A percentile compares a stretch with the other conserved stretches of the same genome.
Evolutionary conservation across 2,329 filamentous ascomycete species (phyloP).

Genomic region (Fusarium udum): DNA sequence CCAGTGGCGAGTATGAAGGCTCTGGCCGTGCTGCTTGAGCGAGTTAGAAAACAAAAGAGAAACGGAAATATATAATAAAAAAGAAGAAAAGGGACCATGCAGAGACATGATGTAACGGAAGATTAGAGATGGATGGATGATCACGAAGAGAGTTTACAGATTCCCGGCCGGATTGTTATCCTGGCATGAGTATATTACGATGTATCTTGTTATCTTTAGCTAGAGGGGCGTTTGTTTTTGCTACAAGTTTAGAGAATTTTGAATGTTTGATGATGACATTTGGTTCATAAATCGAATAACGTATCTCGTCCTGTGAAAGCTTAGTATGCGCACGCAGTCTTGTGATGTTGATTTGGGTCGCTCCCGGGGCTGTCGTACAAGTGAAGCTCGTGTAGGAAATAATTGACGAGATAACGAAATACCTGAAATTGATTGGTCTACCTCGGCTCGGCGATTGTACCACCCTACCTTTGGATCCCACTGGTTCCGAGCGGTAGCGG

Average conservation of each 20-base stretch:
- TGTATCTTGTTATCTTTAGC: constrained; percentile 39
- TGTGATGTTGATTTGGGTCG: not conserved
- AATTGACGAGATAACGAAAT: constrained; percentile 13
- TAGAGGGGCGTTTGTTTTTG: constrained; percentile 40
- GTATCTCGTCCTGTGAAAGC: not conserved
- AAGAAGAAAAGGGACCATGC: constrained; percentile 7
- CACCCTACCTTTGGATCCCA: not conserved
- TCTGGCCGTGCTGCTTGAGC: constrained; percentile 53
- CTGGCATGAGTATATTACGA: constrained; percentile 42
- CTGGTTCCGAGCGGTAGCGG: not conserved
- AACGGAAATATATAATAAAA: constrained; percentile 20
- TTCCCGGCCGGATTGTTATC: constrained; percentile 32
- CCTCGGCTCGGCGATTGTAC: not conserved
- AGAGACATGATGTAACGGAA: constrained; percentile 28
- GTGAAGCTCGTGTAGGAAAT: constrained; percentile 8
- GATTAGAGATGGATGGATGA: constrained; percentile 37
- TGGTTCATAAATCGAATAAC: not conserved
- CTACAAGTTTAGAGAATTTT: constrained; percentile 34
- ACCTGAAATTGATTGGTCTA: not conserved
- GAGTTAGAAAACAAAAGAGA: not conserved
- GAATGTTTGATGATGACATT: constrained; percentile 31
- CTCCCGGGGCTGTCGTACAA: not conserved
- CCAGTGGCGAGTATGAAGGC: constrained; percentile 55
- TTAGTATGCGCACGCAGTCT: not conserved
- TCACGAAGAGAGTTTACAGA: constrained; percentile 39